Conservation (phyloP, 306 rosid species). For the Pyrus pyrifolia region DNA sequence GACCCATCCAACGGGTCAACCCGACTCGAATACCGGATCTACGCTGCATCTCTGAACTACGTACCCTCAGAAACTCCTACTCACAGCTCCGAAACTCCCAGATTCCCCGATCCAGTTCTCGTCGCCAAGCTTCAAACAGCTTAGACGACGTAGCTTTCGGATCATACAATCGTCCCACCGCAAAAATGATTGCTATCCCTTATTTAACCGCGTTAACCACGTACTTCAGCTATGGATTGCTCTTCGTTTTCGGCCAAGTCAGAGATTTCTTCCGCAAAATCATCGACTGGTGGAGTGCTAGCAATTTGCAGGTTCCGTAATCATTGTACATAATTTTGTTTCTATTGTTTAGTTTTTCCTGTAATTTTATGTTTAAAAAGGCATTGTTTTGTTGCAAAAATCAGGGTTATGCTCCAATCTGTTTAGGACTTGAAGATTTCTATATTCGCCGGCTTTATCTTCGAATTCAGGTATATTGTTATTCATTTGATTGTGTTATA, state of each 20-base stretch:
- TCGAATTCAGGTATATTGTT: constrained; percentile 62
- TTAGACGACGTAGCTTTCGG: not conserved
- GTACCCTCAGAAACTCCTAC: not conserved
- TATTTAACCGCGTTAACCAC: constrained; percentile 86
- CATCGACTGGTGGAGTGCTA: constrained; percentile 55
- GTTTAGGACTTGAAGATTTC: constrained; percentile 89
- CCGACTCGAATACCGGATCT: not conserved
- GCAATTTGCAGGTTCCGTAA: constrained; percentile 53
- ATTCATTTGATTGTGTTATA: not conserved
- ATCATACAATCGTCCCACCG: not conserved
- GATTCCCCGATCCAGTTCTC: not conserved
- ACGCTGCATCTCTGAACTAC: not conserved
- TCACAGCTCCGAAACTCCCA: not conserved
- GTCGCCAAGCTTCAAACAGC: not conserved
- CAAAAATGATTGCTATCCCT: constrained; percentile 57
- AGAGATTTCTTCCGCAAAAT: constrained; percentile 73
- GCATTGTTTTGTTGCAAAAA: not conserved
- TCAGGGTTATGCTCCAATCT: constrained; percentile 85
- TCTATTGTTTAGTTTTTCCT: not conserved
- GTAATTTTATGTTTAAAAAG: not conserved
- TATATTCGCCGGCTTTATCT: constrained; percentile 73
- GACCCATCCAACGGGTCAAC: not conserved
- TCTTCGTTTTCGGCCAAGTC: constrained; percentile 81
- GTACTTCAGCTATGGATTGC: constrained; percentile 86
- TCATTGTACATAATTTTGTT: not conserved